Base-by-base conservation (phyloP, 352 stramenopile genomes). In the Thraustochytrium striatum region DNA sequence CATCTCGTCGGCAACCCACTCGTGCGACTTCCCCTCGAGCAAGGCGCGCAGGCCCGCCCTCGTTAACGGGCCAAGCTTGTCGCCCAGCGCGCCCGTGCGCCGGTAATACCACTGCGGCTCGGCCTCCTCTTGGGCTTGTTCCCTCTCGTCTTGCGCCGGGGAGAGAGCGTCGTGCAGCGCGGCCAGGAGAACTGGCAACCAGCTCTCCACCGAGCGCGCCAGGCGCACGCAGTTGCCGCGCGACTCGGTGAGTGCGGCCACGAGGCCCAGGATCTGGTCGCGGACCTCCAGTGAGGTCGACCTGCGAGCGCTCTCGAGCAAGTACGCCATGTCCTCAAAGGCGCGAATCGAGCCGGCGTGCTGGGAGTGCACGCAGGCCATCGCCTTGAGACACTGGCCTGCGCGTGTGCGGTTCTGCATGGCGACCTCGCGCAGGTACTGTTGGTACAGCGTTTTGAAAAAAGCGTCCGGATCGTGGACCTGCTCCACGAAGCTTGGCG, bases 361-460 rank as follows among this genome's bases (percentile, higher is more conserved):
- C 21, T 30, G 30, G 5, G 25, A 19, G 62, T 83, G 83, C 30
- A 83, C 79, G 35, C 36, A 30, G 5, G 21, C 72, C 79, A 83
- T 83, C 8, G 50, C 79, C 5, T 33, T 47, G 35, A 83, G 39
- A 44, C 72, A 81, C 39, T 81, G 32, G 50, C 11, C 59, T 28
- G 9, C 3, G 25, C 79, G 72, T 52, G 16, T 16, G 16, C 52
- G 41, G 50, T 75, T 43, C 36, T 89, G 79, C 2, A 83, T 62
- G 62, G 88, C 85, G 32, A 85, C 78, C 69, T 91, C 86, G 57
- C 86, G 88, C 32, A 91, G 83, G 38, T 88, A 87, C 32, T 85
- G 81, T 39, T 85, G 82, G 79, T 92, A 88, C 68, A 89, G 87
- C 30, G 81, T 83, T 36, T 87, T 84, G 59, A 91, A 89, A 53